Evolutionary conservation across 495 filamentous ascomycete genomes (phyloP).

Genomic region (Pseudevernia furfuracea): DNA sequence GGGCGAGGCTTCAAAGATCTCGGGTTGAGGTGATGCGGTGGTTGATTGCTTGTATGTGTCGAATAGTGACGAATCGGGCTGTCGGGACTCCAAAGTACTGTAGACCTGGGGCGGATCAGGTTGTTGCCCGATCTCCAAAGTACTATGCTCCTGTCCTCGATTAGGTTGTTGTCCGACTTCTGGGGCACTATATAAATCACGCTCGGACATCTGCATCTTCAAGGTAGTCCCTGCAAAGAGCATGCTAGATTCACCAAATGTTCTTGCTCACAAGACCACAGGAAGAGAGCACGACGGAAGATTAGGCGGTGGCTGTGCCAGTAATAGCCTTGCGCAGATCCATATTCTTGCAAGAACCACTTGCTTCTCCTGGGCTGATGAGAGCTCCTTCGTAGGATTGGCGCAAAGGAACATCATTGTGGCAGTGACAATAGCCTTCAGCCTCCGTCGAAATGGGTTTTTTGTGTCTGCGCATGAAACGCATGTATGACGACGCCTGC

Average conservation of each 20-base stretch:
- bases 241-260: neutral
- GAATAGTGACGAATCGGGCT: neutral
- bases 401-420: neutral
- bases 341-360: neutral
- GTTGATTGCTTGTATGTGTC: neutral
- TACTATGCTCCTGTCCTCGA: neutral
- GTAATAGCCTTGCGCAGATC: neutral
- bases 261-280: neutral
- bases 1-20: neutral
- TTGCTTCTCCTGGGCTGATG: neutral
- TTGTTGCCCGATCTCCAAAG: neutral
- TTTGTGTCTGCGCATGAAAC: neutral
- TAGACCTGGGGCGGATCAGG: constrained; percentile 1
- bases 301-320: neutral
- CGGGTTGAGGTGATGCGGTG: neutral
- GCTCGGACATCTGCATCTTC: neutral
- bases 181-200: neutral
- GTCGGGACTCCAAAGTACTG: neutral
- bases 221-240: neutral
- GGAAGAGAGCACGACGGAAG: neutral
- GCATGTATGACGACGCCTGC: neutral
- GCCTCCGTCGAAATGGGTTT: neutral
- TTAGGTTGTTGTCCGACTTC: neutral
- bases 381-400: neutral
- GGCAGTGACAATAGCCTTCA: neutral